Percentiles rank a stretch among this genome's conserved stretches.
phyloP scores from a whole-genome alignment of 768 basidiomycete genomes.

The Suillus subaureus region DNA sequence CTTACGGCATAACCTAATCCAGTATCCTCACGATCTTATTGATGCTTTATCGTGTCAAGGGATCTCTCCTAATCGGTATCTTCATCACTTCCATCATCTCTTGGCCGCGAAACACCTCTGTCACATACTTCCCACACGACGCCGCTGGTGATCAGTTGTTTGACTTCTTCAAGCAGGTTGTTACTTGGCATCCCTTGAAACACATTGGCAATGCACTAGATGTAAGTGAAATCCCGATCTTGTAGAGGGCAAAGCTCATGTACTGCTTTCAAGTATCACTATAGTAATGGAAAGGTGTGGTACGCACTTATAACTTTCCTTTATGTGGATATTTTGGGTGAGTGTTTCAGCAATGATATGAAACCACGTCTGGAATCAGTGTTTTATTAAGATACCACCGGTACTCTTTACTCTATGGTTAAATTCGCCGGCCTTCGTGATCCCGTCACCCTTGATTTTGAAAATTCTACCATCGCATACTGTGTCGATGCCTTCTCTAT shows the following conservation, averaged over 20 bases:
- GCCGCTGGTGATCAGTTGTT: conserved; percentile 68
- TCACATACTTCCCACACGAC: conserved; percentile 84
- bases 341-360: conserved; percentile 15
- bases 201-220: conserved; percentile 68
- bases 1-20: conserved; percentile 9
- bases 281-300: conserved; percentile 75
- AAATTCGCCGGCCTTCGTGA: conserved; percentile 89
- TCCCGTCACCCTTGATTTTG: conserved; percentile 83
- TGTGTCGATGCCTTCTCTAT: conserved; percentile 83
- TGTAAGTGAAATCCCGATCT: conserved; percentile 40
- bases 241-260: conserved; percentile 10
- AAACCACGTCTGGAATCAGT: conserved; percentile 15
- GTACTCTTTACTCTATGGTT: conserved; percentile 89
- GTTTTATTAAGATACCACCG: conserved; percentile 42
- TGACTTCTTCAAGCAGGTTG: conserved; percentile 84
- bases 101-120: conserved; percentile 81
- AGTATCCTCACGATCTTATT: conserved; percentile 77
- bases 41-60: conserved; percentile 84
- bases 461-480: conserved; percentile 80
- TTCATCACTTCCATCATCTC: conserved; percentile 83
- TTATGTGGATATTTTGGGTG: conserved; percentile 84
- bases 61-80: conserved; percentile 82
- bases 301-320: conserved; percentile 88
- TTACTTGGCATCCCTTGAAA: conserved; percentile 67
- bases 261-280: conserved; percentile 42